These are phyloP conservation scores for Phalaenopsis equestris DNA, from an alignment of 106 monocot genomes.

Conservation along the genomic window DNA sequence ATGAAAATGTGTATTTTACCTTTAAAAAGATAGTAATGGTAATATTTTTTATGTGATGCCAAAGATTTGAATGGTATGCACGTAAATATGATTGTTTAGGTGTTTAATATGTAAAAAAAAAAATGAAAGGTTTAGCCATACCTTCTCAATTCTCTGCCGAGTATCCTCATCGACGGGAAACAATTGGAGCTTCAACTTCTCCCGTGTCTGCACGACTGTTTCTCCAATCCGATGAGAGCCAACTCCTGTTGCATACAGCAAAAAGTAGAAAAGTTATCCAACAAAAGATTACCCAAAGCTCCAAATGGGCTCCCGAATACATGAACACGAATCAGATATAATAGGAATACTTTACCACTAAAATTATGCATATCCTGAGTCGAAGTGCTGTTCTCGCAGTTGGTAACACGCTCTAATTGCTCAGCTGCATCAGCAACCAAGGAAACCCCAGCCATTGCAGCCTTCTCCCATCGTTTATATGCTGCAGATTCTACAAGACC, in stretches of 20 bases:
- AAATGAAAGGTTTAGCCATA: constrained; percentile 9
- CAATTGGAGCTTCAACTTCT: constrained; percentile 81
- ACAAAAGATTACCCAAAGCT: constrained; percentile 7
- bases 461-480: constrained; percentile 93
- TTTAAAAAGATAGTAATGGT: no score
- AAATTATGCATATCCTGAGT: constrained; percentile 8
- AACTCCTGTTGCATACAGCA: constrained; percentile 15
- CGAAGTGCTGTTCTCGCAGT: constrained; percentile 19
- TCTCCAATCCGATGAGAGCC: constrained; percentile 35
- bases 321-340: neutral
- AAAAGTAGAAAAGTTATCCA: constrained; percentile 6
- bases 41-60: no score
- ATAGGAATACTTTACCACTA: neutral
- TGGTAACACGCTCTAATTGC: constrained; percentile 55
- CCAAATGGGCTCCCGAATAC: neutral
- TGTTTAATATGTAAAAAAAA: neutral
- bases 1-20: no score
- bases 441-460: constrained; percentile 93
- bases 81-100: no score
- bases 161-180: constrained; percentile 82
- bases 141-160: constrained; percentile 77
- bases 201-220: constrained; percentile 22
- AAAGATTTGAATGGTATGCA: no score
- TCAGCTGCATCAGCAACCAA: constrained; percentile 99
- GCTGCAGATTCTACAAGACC: constrained; percentile 68